Evolutionary conservation across 1,284 basidiomycete genomes (phyloP), one percentile per base, ranked within the genome.

Genomic region (Sphaerobolus stellatus): DNA sequence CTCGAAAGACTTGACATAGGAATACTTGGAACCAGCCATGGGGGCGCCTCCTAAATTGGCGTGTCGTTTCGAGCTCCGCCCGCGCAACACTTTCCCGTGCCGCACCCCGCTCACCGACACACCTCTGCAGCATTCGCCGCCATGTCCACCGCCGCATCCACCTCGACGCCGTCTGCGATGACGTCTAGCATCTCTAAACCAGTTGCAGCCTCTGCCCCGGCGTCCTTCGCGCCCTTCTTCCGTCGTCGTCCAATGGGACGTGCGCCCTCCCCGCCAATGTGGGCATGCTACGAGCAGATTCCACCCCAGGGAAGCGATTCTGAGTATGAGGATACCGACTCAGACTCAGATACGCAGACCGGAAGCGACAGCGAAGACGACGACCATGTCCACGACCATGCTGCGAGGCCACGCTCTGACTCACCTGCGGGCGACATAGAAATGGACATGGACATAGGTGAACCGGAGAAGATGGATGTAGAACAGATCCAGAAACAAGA

Each of bases 11-110:
- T 87, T 84, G 25, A 98, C 96, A 69, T 99, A 98, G 48, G 90
- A 88, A 64, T 88, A 99, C 64, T 84, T 88, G 11, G 92, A 90
- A 60, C 92, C 92, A 22, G 96, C 94, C 97, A 99, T 96, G 45
- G 28, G 6, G 27, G 52, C 52, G 52, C 29, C 44, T 7, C 7
- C 40, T 7, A 18, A 41, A 6, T 41, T 24, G 18, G 40, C 34
- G n/a, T 40, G 24, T 38, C 36, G 24, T 34, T 48, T 54, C 25
- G 28, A 54, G 22, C 30, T 54, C 52, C 44, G 44, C 16, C 4
- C 6, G 29, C n/a, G n/a, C n/a, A n/a, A n/a, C n/a, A n/a, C n/a
- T n/a, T n/a, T n/a, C n/a, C n/a, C n/a, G n/a, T n/a, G n/a, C n/a
- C n/a, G n/a, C n/a, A n/a, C n/a, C n/a, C n/a, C n/a, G n/a, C n/a